Evolutionary conservation across 768 basidiomycete genomes (phyloP).

Genomic region (Lactarius trivialis): DNA sequence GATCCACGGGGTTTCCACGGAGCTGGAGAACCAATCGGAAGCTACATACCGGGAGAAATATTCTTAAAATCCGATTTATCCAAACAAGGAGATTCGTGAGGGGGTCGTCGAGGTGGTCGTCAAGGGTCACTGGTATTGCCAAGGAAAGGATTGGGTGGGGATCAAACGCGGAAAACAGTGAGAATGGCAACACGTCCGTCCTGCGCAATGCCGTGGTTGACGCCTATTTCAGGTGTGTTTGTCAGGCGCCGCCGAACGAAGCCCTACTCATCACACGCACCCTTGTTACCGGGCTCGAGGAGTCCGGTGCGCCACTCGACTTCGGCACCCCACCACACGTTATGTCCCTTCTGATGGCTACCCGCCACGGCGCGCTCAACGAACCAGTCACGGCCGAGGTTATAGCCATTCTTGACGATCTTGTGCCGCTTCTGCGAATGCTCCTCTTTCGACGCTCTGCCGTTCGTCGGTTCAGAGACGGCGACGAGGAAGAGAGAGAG

Average conservation of each 20-base stretch:
- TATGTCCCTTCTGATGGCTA: constrained; percentile 44
- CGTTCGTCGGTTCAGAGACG: not conserved
- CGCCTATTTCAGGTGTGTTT: constrained; percentile 43
- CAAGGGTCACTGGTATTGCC: no score
- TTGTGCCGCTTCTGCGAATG: constrained; percentile 61
- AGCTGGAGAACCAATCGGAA: not conserved
- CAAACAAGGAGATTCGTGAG: not conserved
- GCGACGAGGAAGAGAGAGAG: not conserved
- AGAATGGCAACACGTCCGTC: constrained; percentile 79
- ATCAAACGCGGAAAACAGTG: constrained; percentile 50
- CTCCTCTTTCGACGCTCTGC: constrained; percentile 70
- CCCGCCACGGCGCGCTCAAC: constrained; percentile 60
- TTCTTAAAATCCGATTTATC: not conserved
- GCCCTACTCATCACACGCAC: constrained; percentile 33
- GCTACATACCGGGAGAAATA: not conserved
- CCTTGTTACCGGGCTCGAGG: constrained; percentile 59
- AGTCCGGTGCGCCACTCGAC: constrained; percentile 71
- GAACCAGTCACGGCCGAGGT: constrained; percentile 72
- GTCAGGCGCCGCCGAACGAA: not conserved
- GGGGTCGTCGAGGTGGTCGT: not conserved
- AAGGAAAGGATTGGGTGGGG: no score
- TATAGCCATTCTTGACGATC: constrained; percentile 75
- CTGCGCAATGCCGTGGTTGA: constrained; percentile 76
- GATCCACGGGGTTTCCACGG: not conserved
- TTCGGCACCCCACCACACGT: constrained; percentile 68